These are phyloP conservation scores for Trametes villosa DNA, from an alignment of 768 basidiomycete genomes.

Conservation along the genomic window DNA sequence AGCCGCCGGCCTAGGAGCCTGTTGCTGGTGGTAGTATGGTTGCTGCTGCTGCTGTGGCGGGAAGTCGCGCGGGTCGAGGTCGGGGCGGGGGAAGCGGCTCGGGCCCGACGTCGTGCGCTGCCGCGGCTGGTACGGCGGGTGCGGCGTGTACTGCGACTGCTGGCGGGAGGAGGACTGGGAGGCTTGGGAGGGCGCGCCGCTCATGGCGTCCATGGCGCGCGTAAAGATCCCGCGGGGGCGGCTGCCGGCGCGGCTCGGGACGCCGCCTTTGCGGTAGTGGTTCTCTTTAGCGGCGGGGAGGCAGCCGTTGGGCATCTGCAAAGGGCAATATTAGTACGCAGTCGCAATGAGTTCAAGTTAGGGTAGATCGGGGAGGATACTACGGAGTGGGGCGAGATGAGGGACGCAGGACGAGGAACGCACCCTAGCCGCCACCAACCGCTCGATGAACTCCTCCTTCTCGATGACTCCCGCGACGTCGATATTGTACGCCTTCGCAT, in stretches of 20 bases:
- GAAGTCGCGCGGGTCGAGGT: conserved; percentile 53
- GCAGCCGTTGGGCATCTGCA: conserved; percentile 64
- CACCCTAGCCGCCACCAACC: conserved; percentile 55
- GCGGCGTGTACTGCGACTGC: conserved; percentile 16
- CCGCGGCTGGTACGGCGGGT: conserved; percentile 30
- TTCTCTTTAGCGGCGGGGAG: conserved; percentile 61
- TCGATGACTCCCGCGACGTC: conserved; percentile 64
- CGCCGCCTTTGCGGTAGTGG: conserved; percentile 65
- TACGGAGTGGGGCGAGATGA: not conserved
- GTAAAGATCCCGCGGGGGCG: conserved; percentile 50
- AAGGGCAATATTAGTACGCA: not conserved
- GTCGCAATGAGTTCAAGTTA: not conserved
- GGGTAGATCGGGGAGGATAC: not conserved
- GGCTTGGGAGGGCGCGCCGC: conserved; percentile 13
- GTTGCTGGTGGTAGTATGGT: conserved; percentile 6
- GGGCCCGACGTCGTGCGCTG: conserved; percentile 35
- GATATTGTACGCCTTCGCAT: conserved; percentile 73
- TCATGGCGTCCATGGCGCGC: conserved; percentile 41
- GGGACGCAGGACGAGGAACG: not conserved
- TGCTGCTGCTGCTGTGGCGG: conserved; percentile 14
- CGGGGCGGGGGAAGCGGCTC: conserved; percentile 57
- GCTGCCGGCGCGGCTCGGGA: conserved; percentile 47
- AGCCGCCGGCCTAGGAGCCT: not conserved
- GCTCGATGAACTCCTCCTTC: conserved; percentile 79
- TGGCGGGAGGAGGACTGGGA: conserved; percentile 22